These are phyloP conservation scores for Corylus heterophylla DNA, from an alignment of 306 rosid genomes.

Conservation along the genomic window DNA sequence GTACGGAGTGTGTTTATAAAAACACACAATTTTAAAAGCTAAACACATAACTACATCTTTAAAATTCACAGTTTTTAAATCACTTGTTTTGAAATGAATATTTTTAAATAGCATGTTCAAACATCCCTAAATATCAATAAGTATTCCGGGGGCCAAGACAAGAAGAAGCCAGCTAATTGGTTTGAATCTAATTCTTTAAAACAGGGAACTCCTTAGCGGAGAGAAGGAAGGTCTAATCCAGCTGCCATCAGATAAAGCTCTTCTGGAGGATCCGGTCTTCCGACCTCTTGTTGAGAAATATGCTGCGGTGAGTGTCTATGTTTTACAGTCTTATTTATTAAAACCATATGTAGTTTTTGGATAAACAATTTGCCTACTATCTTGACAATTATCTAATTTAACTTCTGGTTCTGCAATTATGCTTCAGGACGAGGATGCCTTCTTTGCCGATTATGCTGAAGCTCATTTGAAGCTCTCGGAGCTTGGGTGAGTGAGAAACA, in stretches of 20 bases:
- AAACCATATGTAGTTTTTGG: neutral
- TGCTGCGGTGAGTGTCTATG: slow-evolving; percentile 41
- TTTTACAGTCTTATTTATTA: neutral
- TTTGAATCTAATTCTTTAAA: neutral
- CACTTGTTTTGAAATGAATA: too few relatives aligned
- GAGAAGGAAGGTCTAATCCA: slow-evolving; percentile 48
- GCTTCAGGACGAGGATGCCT: slow-evolving; percentile 48
- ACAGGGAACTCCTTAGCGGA: slow-evolving; percentile 42
- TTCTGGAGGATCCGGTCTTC: slow-evolving; percentile 54
- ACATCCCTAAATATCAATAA: neutral
- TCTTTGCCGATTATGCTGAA: slow-evolving; percentile 51
- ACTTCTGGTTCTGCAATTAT: slow-evolving; percentile 2
- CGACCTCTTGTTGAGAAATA: slow-evolving; percentile 61
- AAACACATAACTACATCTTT: too few relatives aligned
- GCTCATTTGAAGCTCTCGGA: slow-evolving; percentile 57
- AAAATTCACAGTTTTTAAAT: too few relatives aligned
- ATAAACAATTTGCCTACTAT: neutral
- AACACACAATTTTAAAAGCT: too few relatives aligned
- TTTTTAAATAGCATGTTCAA: too few relatives aligned
- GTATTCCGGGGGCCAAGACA: neutral
- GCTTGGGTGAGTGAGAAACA: slow-evolving; percentile 47
- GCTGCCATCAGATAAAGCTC: slow-evolving; percentile 64
- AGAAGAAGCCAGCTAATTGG: neutral
- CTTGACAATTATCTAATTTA: neutral
- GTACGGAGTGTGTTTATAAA: too few relatives aligned